Conservation (phyloP, 768 basidiomycete genomes). For the Hemileccinum rubropunctum region DNA sequence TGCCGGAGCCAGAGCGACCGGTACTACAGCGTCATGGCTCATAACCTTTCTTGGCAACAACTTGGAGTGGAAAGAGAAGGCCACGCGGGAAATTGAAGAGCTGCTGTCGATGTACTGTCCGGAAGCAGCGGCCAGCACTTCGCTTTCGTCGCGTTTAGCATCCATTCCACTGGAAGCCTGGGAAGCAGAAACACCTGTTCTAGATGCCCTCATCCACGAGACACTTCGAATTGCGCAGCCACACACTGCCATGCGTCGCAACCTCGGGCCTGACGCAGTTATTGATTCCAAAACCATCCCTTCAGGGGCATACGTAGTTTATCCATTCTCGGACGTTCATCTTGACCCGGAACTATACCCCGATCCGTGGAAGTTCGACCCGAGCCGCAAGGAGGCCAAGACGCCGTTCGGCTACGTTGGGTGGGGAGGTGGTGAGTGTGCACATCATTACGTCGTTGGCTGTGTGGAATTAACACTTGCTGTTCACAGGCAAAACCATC, state of each 20-base stretch:
- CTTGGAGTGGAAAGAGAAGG: slow-evolving; percentile 61
- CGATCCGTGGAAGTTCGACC: slow-evolving; percentile 78
- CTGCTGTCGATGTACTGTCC: slow-evolving; percentile 46
- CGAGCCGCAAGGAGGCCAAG: slow-evolving; percentile 47
- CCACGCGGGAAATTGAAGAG: slow-evolving; percentile 55
- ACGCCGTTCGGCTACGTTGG: slow-evolving; percentile 64
- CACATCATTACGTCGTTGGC: slow-evolving; percentile 18
- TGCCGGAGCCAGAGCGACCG: slow-evolving; percentile 78
- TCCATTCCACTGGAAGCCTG: slow-evolving; percentile 65
- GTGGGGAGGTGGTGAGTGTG: slow-evolving; percentile 73
- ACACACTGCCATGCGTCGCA: slow-evolving; percentile 77
- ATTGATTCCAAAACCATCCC: slow-evolving; percentile 70
- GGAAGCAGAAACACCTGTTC: slow-evolving; percentile 66
- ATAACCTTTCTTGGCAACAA: slow-evolving; percentile 69
- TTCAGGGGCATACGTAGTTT: slow-evolving; percentile 72
- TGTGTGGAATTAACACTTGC: slow-evolving; percentile 5
- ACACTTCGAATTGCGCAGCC: slow-evolving; percentile 78
- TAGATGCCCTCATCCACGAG: slow-evolving; percentile 73
- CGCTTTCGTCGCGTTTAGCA: slow-evolving; percentile 48
- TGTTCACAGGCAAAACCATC: slow-evolving; percentile 54
- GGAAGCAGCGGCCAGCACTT: slow-evolving; percentile 19
- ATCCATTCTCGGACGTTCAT: slow-evolving; percentile 80
- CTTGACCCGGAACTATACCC: slow-evolving; percentile 69
- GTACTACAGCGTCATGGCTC: slow-evolving; percentile 78
- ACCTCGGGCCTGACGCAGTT: slow-evolving; percentile 67